These are phyloP conservation scores for Colletotrichum endophyticum DNA, from an alignment of 2,329 filamentous ascomycete genomes.

Conservation along the genomic window DNA sequence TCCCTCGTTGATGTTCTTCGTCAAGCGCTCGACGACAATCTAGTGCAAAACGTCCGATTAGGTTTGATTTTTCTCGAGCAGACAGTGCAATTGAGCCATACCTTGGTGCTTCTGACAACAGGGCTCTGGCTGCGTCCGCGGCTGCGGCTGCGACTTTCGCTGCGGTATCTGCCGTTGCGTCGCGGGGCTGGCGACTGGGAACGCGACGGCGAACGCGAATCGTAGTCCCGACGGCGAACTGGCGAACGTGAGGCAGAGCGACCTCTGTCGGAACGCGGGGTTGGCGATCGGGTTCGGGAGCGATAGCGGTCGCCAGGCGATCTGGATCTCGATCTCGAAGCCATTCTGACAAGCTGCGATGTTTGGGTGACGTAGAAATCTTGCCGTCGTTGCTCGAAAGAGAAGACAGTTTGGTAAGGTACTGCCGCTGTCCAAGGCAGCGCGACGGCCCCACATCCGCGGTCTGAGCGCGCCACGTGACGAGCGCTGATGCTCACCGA, in stretches of 20 bases:
- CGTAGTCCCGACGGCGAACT: slow-evolving; percentile 32
- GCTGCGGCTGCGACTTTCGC: slow-evolving; percentile 33
- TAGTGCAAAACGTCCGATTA: slow-evolving; percentile 38
- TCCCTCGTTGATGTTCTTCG: slow-evolving; percentile 89
- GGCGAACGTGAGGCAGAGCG: slow-evolving; percentile 34
- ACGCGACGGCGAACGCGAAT: slow-evolving; percentile 33
- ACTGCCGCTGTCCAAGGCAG: neutral
- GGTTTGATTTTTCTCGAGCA: neutral
- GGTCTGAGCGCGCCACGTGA: neutral
- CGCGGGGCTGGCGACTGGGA: slow-evolving; percentile 34
- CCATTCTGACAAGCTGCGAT: slow-evolving; percentile 6
- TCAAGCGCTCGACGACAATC: slow-evolving; percentile 96
- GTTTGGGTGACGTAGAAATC: neutral
- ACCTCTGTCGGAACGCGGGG: slow-evolving; percentile 33
- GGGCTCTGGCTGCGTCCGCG: slow-evolving; percentile 31
- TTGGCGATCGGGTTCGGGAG: slow-evolving; percentile 39
- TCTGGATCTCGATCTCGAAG: slow-evolving; percentile 16
- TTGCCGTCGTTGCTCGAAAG: neutral
- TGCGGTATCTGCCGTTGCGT: slow-evolving; percentile 39
- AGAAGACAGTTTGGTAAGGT: neutral
- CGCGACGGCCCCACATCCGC: neutral
- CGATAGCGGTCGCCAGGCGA: slow-evolving; percentile 33
- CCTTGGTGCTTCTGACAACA: slow-evolving; percentile 57
- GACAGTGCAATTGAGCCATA: slow-evolving; percentile 29
- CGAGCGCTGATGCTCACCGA: neutral